Base-by-base conservation (phyloP, 1,284 basidiomycete genomes). In the Omphalotus olearius region DNA sequence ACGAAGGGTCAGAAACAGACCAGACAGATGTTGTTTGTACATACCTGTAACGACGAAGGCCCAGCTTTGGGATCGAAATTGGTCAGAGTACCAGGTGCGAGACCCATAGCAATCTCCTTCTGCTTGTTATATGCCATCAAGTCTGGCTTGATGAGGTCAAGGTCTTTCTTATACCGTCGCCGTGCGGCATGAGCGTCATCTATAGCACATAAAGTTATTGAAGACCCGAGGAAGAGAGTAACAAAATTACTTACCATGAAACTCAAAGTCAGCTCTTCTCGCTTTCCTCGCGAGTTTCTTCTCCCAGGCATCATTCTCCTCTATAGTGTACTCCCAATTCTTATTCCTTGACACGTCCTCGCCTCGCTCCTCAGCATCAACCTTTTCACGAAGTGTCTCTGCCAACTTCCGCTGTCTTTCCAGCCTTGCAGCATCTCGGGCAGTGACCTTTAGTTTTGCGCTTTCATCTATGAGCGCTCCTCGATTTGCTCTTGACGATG, bases 221-320 rank as follows among this genome's bases (percentile, higher is more conserved):
- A 46, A 42, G 26, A 25, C 35, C 2, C 0, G 42, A 41, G 30
- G 35, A n/a, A n/a, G 28, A 46, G 58, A 61, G 14, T 37, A 69
- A n/a, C 4, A 56, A 38, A 23, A 2, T 23, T 57, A 56, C 79
- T 60, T 57, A 83, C 87, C 86, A 60, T 90, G 83, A 60, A 91
- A 91, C 62, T 89, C 85, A 58, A 83, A 88, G 66, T 93, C 89
- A 16, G 82, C 87, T 61, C 85, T 77, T 65, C 88, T 75, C 53
- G 78, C 78, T 66, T 91, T 92, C 59, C 85, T 68, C 35, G 82
- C 83, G 58, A 82, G 68, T 70, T 93, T 93, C 73, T 88, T 88
- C 73, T 95, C 92, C 96, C 95, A 95, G 56, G 81, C 72, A 60
- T 98, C 93, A 61, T 93, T 95, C 69, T 97, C 93, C 71, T 97